These are phyloP conservation scores for Rutstroemia sydowiana DNA, from an alignment of 2,329 filamentous ascomycete genomes.

Conservation along the genomic window DNA sequence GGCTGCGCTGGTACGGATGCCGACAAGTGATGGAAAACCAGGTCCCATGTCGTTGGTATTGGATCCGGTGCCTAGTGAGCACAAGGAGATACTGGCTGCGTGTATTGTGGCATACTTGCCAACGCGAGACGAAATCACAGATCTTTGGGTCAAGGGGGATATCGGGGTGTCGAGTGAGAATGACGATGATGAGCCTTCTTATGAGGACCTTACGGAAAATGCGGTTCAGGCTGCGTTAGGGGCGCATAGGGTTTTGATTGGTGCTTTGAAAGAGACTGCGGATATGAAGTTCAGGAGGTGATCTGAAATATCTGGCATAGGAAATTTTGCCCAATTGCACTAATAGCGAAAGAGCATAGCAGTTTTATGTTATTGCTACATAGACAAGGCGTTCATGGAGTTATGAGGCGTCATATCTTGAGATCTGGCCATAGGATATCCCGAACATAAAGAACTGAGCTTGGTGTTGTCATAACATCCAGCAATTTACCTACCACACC, in stretches of 20 bases:
- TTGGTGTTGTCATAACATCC: neutral
- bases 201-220: slow-evolving; percentile 51
- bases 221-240: slow-evolving; percentile 56
- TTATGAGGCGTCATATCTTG: neutral
- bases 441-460: neutral
- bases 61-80: slow-evolving; percentile 77
- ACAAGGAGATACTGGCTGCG: slow-evolving; percentile 67
- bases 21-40: slow-evolving; percentile 29
- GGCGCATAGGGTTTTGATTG: slow-evolving; percentile 50
- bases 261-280: slow-evolving; percentile 52
- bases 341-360: neutral
- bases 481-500: neutral
- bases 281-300: slow-evolving; percentile 30
- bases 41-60: slow-evolving; percentile 50
- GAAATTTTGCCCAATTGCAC: too few species aligned
- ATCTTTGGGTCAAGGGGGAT: slow-evolving; percentile 86
- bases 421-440: neutral
- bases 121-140: slow-evolving; percentile 81
- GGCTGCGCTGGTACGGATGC: slow-evolving; percentile 61
- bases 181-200: slow-evolving; percentile 34
- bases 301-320: slow-evolving; percentile 6
- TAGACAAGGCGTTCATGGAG: neutral
- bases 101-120: slow-evolving; percentile 89
- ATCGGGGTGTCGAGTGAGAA: slow-evolving; percentile 32
- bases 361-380: neutral